These are phyloP conservation scores for Ochromonas danica DNA, from an alignment of 108 stramenopile species.

Conservation along the genomic window DNA sequence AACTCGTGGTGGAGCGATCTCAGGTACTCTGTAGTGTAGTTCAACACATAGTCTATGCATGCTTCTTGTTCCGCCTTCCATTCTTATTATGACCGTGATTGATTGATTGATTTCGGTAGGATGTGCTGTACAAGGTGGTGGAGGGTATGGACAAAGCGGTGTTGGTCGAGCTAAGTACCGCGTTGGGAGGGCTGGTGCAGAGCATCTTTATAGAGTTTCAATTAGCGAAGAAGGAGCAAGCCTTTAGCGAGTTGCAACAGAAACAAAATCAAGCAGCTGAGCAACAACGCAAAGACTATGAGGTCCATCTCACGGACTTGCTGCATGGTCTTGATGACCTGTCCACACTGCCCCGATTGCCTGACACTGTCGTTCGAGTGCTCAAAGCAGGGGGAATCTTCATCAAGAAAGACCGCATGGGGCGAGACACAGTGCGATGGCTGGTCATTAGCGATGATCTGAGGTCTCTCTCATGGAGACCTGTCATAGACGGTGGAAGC, in stretches of 20 bases:
- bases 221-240: background rate
- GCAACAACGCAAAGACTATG: background rate
- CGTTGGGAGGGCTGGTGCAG: constrained; percentile 11
- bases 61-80: too few species aligned
- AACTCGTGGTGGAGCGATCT: too few species aligned
- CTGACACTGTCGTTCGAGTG: background rate
- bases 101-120: too few species aligned
- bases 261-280: background rate
- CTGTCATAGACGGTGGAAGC: too few species aligned
- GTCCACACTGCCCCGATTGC: background rate
- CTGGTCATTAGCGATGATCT: too few species aligned
- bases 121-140: too few species aligned
- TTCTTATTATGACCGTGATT: too few species aligned
- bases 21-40: too few species aligned
- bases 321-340: background rate
- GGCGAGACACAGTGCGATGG: too few species aligned
- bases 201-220: background rate
- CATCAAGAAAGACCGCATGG: too few species aligned
- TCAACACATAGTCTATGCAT: too few species aligned
- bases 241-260: background rate
- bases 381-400: background rate
- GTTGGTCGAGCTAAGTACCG: background rate
- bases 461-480: too few species aligned
- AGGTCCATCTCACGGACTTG: background rate
- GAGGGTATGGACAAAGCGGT: constrained; percentile 28